Evolutionary conservation across 2,329 filamentous ascomycete genomes (phyloP), one percentile per base, ranked within the genome.

Genomic region (Penicillium sp.): DNA sequence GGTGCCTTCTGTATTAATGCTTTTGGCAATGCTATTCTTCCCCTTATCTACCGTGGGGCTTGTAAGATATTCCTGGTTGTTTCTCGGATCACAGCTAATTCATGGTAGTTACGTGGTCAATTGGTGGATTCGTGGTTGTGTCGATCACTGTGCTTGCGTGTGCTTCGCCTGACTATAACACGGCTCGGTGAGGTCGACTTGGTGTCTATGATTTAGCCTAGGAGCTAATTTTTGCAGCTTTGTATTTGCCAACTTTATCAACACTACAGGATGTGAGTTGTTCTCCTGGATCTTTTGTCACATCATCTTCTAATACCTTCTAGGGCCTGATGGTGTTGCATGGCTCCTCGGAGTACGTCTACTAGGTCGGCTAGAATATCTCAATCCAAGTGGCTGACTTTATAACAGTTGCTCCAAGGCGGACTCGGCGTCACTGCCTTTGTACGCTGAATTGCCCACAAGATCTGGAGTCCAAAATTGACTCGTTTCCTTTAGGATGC

Each of bases 61-160:
- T 85, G 66, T 68, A 56, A 3, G 66, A 32, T 27, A 27, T 38
- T 23, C 3, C 15, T 4, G 0, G 0, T 18, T 23, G 20, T 7
- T 10, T 18, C 10, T 35, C 15, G 4, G 18, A 40, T 18, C 4
- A 9, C 13, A 7, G 37, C 48, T 59, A 27, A 62, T 32, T 1
- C 25, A 18, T 3, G 1, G 5, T 12, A 68, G 65, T 89, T 57
- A 76, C 82, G 42, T 89, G 85, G 86, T 86, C 81, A 1, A 75
- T 89, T 10, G 68, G 75, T 1, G 86, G 86, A 0, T 88, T 89
- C 57, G 72, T 79, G 42, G 71, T 89, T 53, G 86, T 89, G 50
- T 84, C 76, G 52, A 86, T 88, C 55, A 86, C 84, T 0, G 75
- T 87, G 0, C 66, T 89, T 42, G 79, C 83, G 3, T 86, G 82